Base-by-base conservation (phyloP, 306 rosid species). In the Crataegus laevigata region DNA sequence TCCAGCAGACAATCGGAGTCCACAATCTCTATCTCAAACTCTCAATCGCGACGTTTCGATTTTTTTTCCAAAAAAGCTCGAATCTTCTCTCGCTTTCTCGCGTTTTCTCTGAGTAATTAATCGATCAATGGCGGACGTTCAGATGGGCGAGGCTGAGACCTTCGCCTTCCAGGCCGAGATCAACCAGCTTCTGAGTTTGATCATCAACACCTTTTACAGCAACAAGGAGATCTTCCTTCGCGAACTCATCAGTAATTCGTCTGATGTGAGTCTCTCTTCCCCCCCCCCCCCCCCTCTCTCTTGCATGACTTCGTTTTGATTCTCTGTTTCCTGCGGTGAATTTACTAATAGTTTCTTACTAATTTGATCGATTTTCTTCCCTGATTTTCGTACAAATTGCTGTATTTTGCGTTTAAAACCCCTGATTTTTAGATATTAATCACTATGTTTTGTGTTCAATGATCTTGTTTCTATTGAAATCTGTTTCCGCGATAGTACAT, bases 141-240 rank as follows among this genome's bases (percentile, higher is more conserved):
- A 80, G 12, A 87, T 89, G 91, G 86, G 78, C 0, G 90, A 87
- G 10, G 87, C 85, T 3, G 94, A 89, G 72, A 87, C 94, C 79
- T 89, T 89, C 70, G 91, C 94, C 0, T 89, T 89, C 58, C 93
- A 89, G 34, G 93, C 93, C 0, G 93, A 89, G 82, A 89, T 87
- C 68, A 89, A 89, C 81, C 89, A 87, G 66, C 91, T 89, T 30
- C 86, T 89, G 8, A 87, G 91, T 62, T 80, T 89, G 77, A 89
- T 89, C 79, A 89, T 89, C 87, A 89, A 89, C 78, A 87, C 90
- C 0, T 89, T 89, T 63, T 89, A 89, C 68, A 85, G 89, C 80
- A 89, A 89, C 85, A 89, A 89, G 68, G 94, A 89, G 90, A 89
- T 89, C n/a, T 89, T 89, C 82, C 85, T 89, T 61, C 91, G 91